Evolutionary conservation across 2,329 filamentous ascomycete genomes (phyloP).

Genomic region (Chrysoporthe austroafricana): DNA sequence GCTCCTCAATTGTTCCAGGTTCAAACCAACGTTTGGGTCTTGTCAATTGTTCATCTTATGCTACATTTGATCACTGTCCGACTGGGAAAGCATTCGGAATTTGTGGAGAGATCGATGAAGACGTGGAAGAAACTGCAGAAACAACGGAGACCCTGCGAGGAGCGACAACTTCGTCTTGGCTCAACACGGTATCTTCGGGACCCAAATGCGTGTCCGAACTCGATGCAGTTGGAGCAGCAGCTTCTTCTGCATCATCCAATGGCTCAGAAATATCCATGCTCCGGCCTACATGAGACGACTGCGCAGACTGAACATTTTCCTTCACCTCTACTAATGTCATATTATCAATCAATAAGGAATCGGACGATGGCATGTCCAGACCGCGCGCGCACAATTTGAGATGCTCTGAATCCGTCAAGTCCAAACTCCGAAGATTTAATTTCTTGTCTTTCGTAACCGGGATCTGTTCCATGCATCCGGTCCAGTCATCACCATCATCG

Average conservation of each 20-base stretch:
- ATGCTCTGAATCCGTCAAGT: not conserved
- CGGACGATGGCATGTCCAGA: not conserved
- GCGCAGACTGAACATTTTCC: not conserved
- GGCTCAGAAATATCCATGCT: not conserved
- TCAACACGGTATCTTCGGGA: not conserved
- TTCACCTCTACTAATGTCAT: not conserved
- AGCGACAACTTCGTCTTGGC: not conserved
- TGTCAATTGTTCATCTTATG: too few relatives aligned
- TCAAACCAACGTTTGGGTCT: too few relatives aligned
- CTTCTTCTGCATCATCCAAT: not conserved
- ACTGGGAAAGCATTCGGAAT: not conserved
- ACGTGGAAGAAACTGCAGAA: not conserved
- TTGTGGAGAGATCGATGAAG: not conserved
- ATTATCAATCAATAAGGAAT: not conserved
- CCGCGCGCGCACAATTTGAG: not conserved
- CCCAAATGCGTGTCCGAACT: not conserved
- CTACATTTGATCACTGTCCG: not conserved
- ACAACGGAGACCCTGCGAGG: not conserved
- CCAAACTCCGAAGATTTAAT: not conserved
- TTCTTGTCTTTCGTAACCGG: not conserved
- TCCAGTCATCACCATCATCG: constrained; percentile 27
- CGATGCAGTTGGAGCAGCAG: not conserved
- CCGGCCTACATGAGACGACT: not conserved
- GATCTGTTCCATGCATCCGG: not conserved
- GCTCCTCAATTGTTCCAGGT: too few relatives aligned